A percentile compares a stretch with the other conserved stretches of the same genome.
Conservation (phyloP, 1,139 yeast species). For the Saccharomyces hybrid region DNA sequence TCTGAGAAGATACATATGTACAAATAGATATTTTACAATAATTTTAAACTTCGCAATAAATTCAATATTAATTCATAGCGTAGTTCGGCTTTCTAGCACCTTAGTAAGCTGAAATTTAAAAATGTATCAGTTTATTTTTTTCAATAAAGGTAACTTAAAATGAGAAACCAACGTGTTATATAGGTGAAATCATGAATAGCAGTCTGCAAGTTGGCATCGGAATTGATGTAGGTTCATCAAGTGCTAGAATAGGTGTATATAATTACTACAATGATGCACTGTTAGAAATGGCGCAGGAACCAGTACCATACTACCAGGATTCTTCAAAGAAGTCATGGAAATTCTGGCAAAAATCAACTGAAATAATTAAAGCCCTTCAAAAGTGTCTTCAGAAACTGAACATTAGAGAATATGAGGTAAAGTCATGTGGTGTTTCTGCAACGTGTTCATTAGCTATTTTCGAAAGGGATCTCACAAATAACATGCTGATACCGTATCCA, state of each 20-base stretch:
- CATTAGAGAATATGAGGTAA: slow-evolving; percentile 10
- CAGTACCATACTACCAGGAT: slow-evolving; percentile 23
- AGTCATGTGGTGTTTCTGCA: slow-evolving; percentile 36
- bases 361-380: slow-evolving; percentile 32
- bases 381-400: slow-evolving; percentile 16
- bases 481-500: slow-evolving; percentile 20
- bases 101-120: not conserved
- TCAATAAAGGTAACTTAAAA: not conserved
- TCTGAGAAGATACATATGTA: not conserved
- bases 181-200: not conserved
- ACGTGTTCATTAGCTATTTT: slow-evolving; percentile 49
- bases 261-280: slow-evolving; percentile 16
- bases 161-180: not conserved
- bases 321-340: slow-evolving; percentile 17
- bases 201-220: slow-evolving; percentile 32
- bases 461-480: slow-evolving; percentile 7
- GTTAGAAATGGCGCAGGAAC: slow-evolving; percentile 12
- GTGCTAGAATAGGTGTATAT: slow-evolving; percentile 37
- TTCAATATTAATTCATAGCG: not conserved
- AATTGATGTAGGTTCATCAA: slow-evolving; percentile 48
- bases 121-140: not conserved
- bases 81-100: not conserved
- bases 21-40: not conserved
- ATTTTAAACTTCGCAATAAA: not conserved
- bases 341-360: slow-evolving; percentile 39